phyloP scores from a whole-genome alignment of 331 rosid species.

The Quercus lobata region DNA sequence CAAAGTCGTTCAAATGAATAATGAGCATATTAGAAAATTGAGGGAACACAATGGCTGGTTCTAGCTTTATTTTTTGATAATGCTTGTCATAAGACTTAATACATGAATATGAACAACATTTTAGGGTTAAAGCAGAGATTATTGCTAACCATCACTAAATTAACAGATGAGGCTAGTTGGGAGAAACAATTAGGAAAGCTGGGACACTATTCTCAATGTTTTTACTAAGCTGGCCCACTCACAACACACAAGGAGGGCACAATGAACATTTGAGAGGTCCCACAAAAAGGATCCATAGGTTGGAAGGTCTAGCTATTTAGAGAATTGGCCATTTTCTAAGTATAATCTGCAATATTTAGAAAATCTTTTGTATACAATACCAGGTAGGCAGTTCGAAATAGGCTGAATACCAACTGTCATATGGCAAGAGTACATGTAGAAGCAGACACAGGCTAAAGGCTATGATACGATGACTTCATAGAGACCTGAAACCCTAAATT shows the following conservation, averaged over 20 bases:
- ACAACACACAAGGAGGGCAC: neutral
- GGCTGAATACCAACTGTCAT: slow-evolving; percentile 6
- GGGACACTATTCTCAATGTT: neutral
- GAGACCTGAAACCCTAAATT: neutral
- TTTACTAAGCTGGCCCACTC: neutral
- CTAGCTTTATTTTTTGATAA: neutral
- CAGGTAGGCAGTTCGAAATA: neutral
- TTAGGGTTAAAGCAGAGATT: neutral
- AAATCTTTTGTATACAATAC: neutral
- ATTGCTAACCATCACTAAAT: slow-evolving; percentile 6
- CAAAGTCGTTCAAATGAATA: neutral
- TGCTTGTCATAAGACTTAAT: neutral
- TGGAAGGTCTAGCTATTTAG: neutral
- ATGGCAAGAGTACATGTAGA: neutral
- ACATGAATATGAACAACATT: slow-evolving; percentile 2
- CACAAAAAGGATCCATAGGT: neutral
- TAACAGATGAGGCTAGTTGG: neutral
- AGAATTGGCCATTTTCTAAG: neutral
- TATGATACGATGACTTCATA: neutral
- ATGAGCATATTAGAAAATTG: neutral
- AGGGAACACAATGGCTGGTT: neutral
- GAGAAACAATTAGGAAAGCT: slow-evolving; percentile 3
- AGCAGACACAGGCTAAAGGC: neutral
- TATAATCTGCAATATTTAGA: neutral
- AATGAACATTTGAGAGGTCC: neutral